Percentiles rank a stretch among this genome's conserved stretches.
phyloP scores from a whole-genome alignment of 352 stramenopile genomes.

The Phytophthora boehmeriae region DNA sequence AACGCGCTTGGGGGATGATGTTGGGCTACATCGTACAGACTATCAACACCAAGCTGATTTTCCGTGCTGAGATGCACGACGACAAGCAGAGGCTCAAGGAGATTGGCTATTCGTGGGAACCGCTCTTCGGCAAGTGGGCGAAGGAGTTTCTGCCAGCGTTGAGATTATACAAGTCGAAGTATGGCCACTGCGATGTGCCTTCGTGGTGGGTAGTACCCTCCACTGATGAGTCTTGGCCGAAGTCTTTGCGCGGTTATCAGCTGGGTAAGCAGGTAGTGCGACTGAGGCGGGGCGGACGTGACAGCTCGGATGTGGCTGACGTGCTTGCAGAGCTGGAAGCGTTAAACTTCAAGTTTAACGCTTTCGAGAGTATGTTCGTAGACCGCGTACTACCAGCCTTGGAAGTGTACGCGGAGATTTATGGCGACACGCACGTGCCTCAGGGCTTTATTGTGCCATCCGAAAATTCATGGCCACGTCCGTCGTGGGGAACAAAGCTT shows the following conservation, averaged over 20 bases:
- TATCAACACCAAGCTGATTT: slow-evolving; percentile 52
- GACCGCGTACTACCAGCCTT: slow-evolving; percentile 74
- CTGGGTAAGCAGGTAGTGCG: slow-evolving; percentile 86
- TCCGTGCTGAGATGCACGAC: slow-evolving; percentile 41
- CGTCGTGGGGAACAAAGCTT: slow-evolving; percentile 87
- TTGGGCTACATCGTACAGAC: slow-evolving; percentile 65
- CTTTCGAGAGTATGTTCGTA: slow-evolving; percentile 63
- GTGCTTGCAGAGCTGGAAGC: slow-evolving; percentile 61
- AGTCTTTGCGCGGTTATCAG: slow-evolving; percentile 74
- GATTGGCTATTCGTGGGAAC: slow-evolving; percentile 62
- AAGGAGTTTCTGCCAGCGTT: slow-evolving; percentile 73
- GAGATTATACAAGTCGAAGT: slow-evolving; percentile 76
- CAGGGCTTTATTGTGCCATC: slow-evolving; percentile 90
- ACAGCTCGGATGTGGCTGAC: slow-evolving; percentile 48
- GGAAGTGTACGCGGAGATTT: slow-evolving; percentile 81
- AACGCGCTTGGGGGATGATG: slow-evolving; percentile 34
- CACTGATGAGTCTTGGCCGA: slow-evolving; percentile 65
- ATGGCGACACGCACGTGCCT: slow-evolving; percentile 89
- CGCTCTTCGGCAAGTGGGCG: slow-evolving; percentile 63
- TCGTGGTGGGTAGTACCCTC: slow-evolving; percentile 55
- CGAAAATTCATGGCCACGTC: slow-evolving; percentile 77
- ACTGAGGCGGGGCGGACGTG: slow-evolving; percentile 54
- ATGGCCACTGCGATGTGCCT: slow-evolving; percentile 91
- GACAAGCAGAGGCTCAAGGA: slow-evolving; percentile 49
- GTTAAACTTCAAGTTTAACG: slow-evolving; percentile 74